Evolutionary conservation across 371 early-diverging fungal genomes (phyloP), one percentile per base, ranked within the genome.

Genomic region (Choanephora cucurbitarum): DNA sequence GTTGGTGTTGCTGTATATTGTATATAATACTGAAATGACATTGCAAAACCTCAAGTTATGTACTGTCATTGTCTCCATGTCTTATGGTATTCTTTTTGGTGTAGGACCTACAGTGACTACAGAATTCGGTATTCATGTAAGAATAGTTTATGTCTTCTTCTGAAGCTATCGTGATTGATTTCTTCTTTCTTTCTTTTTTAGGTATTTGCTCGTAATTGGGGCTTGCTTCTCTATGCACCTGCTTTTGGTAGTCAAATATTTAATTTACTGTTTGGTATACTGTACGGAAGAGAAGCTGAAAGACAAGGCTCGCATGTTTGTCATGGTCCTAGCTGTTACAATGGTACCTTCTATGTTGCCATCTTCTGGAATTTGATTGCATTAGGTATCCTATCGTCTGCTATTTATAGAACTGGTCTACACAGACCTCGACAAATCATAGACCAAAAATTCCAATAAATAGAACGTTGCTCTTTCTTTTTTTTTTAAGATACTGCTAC

Each of bases 201-300:
- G 67, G 65, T 57, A 11, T 69, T 69, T 55, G 69, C 65, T 22
- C 57, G 58, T 9, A 69, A 69, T 33, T 69, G 69, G 69, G 69
- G 69, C 1, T 64, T 58, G 44, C 24, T 69, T 15, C 52, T 69
- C 10, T 69, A 53, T 50, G 69, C 69, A 18, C 69, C 69, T 23
- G 69, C 69, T 11, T 61, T 69, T 41, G 69, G 69, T 9, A 65
- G 62, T 43, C 69, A 69, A 43, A 19, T 62, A 18, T 69, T 62
- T 14, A 65, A 66, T 49, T 14, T 65, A 19, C 52, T 65, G 18
- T 65, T 67, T 59, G 67, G 64, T 8, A 17, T 56, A 5, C 34
- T 62, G 15, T 67, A 63, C 23, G 67, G 56, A 5, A 31, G 28
- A 13, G 49, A 67, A 19, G 56, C 67, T 10, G 31, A 49, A 24